Percentiles rank a stretch among this genome's conserved stretches.
These are phyloP conservation scores for Ophiocordyceps camponoti-saundersi DNA, from an alignment of 2,329 filamentous ascomycete genomes.

Conservation along the genomic window DNA sequence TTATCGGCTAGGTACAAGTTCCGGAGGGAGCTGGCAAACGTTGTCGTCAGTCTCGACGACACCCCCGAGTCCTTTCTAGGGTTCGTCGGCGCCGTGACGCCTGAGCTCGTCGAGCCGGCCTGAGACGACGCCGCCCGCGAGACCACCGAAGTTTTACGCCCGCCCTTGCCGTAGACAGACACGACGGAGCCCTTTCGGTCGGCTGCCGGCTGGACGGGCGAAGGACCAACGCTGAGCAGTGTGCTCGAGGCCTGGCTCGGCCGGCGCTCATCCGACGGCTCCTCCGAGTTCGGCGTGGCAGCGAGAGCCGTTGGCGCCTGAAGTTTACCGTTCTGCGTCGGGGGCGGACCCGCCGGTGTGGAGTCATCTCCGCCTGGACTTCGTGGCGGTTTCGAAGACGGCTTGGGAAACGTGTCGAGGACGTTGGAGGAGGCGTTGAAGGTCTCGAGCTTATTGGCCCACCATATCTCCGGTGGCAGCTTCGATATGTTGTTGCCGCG, in stretches of 20 bases:
- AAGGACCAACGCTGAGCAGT: slow-evolving; percentile 58
- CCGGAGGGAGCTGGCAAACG: slow-evolving; percentile 72
- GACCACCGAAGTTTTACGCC: slow-evolving; percentile 71
- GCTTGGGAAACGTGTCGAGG: slow-evolving; percentile 78
- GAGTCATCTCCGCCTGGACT: slow-evolving; percentile 30
- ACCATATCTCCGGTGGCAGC: slow-evolving; percentile 90
- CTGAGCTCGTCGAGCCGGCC: slow-evolving; percentile 19
- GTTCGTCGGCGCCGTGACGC: slow-evolving; percentile 31
- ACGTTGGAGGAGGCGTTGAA: slow-evolving; percentile 94
- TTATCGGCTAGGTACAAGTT: slow-evolving; percentile 88
- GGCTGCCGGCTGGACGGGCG: slow-evolving; percentile 36
- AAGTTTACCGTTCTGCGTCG: slow-evolving; percentile 23
- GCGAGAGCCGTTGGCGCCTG: slow-evolving; percentile 25
- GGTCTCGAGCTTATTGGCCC: slow-evolving; percentile 74
- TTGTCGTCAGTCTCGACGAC: slow-evolving; percentile 62
- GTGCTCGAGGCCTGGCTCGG: slow-evolving; percentile 74
- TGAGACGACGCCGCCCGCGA: slow-evolving; percentile 42
- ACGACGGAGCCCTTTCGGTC: slow-evolving; percentile 73
- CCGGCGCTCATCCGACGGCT: slow-evolving; percentile 51
- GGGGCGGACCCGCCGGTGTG: slow-evolving; percentile 12
- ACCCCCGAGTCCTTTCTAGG: slow-evolving; percentile 78
- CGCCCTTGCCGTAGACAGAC: slow-evolving; percentile 61
- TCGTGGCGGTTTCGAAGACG: slow-evolving; percentile 51
- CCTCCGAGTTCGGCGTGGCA: slow-evolving; percentile 58
- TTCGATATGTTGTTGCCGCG: slow-evolving; percentile 85